These are phyloP conservation scores for Rhizopogon hawkerae DNA, from an alignment of 1,284 basidiomycete genomes.

Conservation along the genomic window DNA sequence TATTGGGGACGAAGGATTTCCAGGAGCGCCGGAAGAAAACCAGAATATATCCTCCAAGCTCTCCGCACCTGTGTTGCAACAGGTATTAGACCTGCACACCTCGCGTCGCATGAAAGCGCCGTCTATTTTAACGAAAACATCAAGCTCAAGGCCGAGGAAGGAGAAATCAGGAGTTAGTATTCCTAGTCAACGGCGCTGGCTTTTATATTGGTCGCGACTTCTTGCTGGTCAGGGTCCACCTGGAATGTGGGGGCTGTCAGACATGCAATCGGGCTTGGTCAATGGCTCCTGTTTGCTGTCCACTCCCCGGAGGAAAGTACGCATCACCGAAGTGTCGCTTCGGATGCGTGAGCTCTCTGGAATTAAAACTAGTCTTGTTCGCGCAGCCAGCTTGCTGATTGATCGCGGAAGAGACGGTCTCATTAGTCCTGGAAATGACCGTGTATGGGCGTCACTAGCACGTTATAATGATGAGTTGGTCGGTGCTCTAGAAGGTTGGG, in stretches of 20 bases:
- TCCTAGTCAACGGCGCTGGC: conserved; percentile 64
- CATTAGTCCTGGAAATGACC: conserved; percentile 29
- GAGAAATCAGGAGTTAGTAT: conserved; percentile 64
- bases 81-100: conserved; percentile 60
- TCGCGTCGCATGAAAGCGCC: conserved; percentile 58
- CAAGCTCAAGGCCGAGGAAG: conserved; percentile 33
- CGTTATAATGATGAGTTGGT: conserved; percentile 68
- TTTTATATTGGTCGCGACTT: conserved; percentile 67
- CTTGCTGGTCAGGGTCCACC: conserved; percentile 46
- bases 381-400: conserved; percentile 47
- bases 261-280: neutral
- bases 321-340: conserved; percentile 45
- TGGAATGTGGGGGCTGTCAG: conserved; percentile 33
- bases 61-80: conserved; percentile 35
- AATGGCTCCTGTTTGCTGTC: conserved; percentile 7
- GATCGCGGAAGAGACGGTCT: conserved; percentile 33
- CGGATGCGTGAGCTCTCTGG: conserved; percentile 50
- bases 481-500: conserved; percentile 51
- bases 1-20: neutral
- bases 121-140: conserved; percentile 15
- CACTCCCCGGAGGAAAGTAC: conserved; percentile 26
- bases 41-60: conserved; percentile 19
- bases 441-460: conserved; percentile 70
- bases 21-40: neutral
- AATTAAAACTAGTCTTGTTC: conserved; percentile 43